Evolutionary conservation across 2,329 filamentous ascomycete species (phyloP).

Genomic region (Epichloe glyceriae): DNA sequence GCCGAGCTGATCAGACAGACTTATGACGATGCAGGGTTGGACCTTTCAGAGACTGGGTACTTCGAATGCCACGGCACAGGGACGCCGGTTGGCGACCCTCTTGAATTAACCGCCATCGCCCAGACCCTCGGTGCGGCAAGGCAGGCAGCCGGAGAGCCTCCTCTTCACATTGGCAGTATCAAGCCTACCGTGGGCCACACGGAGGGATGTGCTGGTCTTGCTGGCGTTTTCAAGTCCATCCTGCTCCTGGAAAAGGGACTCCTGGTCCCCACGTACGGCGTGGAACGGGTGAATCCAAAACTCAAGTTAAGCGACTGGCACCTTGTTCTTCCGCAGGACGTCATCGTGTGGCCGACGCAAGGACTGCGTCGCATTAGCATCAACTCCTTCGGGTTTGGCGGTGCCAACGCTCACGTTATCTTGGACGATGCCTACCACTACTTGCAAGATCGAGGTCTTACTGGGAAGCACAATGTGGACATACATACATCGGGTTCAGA

Average conservation of each 20-base stretch:
- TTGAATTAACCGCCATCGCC: constrained; percentile 19
- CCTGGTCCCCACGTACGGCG: constrained; percentile 12
- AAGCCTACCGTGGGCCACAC: constrained; percentile 16
- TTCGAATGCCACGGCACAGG: constrained; percentile 32
- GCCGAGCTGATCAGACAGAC: neutral
- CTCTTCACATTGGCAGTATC: constrained; percentile 13
- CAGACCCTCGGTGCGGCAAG: constrained; percentile 18
- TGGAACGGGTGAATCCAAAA: constrained; percentile 12
- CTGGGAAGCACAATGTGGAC: too few relatives aligned
- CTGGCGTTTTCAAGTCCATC: constrained; percentile 14
- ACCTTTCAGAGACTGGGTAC: constrained; percentile 14
- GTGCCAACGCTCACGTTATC: constrained; percentile 22
- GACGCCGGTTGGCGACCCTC: constrained; percentile 16
- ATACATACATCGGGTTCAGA: too few relatives aligned
- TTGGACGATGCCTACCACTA: constrained; percentile 9
- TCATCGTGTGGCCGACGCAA: constrained; percentile 5
- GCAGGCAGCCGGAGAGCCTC: constrained; percentile 16
- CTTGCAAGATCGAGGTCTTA: neutral
- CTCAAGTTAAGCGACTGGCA: constrained; percentile 10
- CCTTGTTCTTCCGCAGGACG: constrained; percentile 4
- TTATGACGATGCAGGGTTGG: constrained; percentile 8
- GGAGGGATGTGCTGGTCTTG: constrained; percentile 13
- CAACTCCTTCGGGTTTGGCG: constrained; percentile 25
- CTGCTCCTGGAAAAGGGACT: constrained; percentile 12
- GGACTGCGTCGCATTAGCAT: constrained; percentile 14